Evolutionary conservation across 208 protist genomes (phyloP).

Genomic region (Phytomonas francai): DNA sequence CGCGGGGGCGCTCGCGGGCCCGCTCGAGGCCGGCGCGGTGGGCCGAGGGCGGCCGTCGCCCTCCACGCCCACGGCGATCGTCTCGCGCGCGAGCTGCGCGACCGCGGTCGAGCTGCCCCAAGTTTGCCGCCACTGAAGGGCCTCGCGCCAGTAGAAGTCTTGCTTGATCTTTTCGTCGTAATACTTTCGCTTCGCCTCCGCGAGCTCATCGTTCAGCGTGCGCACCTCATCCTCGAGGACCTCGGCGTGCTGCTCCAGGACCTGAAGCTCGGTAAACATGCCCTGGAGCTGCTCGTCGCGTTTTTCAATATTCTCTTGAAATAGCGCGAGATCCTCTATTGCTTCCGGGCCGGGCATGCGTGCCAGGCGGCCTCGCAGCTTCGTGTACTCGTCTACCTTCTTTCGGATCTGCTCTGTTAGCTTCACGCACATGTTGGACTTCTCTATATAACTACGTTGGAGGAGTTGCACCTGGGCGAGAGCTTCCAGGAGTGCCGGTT

Average conservation of each 20-base stretch:
- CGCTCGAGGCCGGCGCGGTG: background rate
- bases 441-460: conserved; percentile 93
- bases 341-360: conserved; percentile 94
- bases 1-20: background rate
- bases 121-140: conserved; percentile 28
- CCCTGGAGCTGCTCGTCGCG: conserved; percentile 84
- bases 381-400: conserved; percentile 86
- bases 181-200: conserved; percentile 89
- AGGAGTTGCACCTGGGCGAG: conserved; percentile 97
- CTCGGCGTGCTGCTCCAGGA: conserved; percentile 58
- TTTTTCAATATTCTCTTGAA: conserved; percentile 90
- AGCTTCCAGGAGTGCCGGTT: conserved; percentile 92
- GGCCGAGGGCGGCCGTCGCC: background rate
- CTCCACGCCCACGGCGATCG: background rate
- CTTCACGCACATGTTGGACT: conserved; percentile 91
- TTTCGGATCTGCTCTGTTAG: conserved; percentile 85
- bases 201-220: conserved; percentile 79
- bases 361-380: conserved; percentile 90
- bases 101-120: conserved; percentile 29
- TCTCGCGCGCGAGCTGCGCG: conserved; percentile 8
- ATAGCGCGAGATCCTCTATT: conserved; percentile 93
- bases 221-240: conserved; percentile 88
- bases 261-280: conserved; percentile 54
- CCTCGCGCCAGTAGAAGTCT: conserved; percentile 49
- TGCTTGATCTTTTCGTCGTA: conserved; percentile 88